Conservation (phyloP, 2,329 filamentous ascomycete species). For the Amesomyces nigricolor region DNA sequence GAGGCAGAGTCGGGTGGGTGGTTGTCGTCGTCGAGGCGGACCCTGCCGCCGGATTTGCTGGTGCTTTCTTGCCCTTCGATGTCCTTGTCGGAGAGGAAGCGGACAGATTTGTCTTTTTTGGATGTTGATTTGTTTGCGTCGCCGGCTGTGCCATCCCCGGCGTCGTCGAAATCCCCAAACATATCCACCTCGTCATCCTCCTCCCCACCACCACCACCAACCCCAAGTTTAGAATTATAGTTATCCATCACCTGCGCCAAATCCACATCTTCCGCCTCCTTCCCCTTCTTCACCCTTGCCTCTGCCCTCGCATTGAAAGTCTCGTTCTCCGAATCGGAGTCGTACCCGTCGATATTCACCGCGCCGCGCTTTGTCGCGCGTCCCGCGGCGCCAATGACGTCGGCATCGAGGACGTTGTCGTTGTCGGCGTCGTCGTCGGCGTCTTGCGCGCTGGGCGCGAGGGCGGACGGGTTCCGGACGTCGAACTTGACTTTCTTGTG, state of each 20-base stretch:
- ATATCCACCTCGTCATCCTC: slow-evolving; percentile 71
- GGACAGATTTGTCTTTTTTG: slow-evolving; percentile 59
- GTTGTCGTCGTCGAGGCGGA: slow-evolving; percentile 54
- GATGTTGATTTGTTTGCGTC: slow-evolving; percentile 30
- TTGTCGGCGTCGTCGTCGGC: slow-evolving; percentile 36
- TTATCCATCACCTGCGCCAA: slow-evolving; percentile 50
- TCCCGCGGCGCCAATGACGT: slow-evolving; percentile 78
- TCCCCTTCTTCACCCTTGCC: slow-evolving; percentile 40
- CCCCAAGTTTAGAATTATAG: slow-evolving; percentile 39
- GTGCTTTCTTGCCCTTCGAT: slow-evolving; percentile 75
- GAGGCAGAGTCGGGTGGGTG: slow-evolving; percentile 38
- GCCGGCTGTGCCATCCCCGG: slow-evolving; percentile 38
- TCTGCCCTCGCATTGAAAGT: slow-evolving; percentile 74
- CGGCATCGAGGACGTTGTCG: slow-evolving; percentile 74
- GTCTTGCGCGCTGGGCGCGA: slow-evolving; percentile 74
- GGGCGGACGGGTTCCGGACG: slow-evolving; percentile 84
- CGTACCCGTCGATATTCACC: slow-evolving; percentile 94
- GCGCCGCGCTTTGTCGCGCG: slow-evolving; percentile 82
- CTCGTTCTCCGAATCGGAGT: slow-evolving; percentile 88
- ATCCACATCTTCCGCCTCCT: slow-evolving; percentile 38
- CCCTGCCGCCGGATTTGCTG: slow-evolving; percentile 68
- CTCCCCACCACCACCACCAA: slow-evolving; percentile 34
- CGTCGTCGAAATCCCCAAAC: slow-evolving; percentile 65
- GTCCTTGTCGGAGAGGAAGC: slow-evolving; percentile 51
- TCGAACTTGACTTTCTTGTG: slow-evolving; percentile 89